A percentile compares a stretch with the other conserved stretches of the same genome.
Conservation (phyloP, 2,329 filamentous ascomycete species). For the Sarocladium strictum region DNA sequence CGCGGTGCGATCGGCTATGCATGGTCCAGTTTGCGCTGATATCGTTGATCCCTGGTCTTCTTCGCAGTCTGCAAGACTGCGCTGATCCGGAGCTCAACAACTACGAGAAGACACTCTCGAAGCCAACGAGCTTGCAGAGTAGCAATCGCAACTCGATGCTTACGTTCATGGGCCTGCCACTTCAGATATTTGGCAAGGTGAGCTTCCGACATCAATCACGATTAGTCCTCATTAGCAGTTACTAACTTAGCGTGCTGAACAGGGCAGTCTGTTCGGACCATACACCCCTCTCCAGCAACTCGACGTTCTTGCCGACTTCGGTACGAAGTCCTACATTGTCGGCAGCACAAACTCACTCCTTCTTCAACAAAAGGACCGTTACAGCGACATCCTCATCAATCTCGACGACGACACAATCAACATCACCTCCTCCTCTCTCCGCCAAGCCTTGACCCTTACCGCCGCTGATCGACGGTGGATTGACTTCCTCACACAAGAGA, state of each 20-base stretch:
- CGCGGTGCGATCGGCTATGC: constrained; percentile 91
- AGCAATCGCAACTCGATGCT: constrained; percentile 88
- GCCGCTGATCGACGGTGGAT: constrained; percentile 92
- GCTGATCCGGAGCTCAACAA: constrained; percentile 87
- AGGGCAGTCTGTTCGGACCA: constrained; percentile 91
- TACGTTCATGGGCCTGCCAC: constrained; percentile 86
- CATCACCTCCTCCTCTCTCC: constrained; percentile 74
- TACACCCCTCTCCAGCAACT: constrained; percentile 96
- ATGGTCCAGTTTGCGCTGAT: constrained; percentile 98
- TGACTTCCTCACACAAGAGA: constrained; percentile 86
- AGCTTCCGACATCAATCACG: constrained; percentile 9
- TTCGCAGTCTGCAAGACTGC: constrained; percentile 88
- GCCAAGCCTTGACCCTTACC: constrained; percentile 69
- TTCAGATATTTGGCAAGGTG: constrained; percentile 93
- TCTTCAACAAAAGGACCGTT: constrained; percentile 88
- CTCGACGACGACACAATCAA: constrained; percentile 84
- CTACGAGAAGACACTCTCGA: constrained; percentile 68
- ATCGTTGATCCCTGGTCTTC: constrained; percentile 87
- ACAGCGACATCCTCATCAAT: constrained; percentile 94
- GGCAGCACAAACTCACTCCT: constrained; percentile 94
- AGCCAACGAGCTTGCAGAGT: constrained; percentile 79
- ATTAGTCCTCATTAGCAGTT: not conserved
- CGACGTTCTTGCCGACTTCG: constrained; percentile 85
- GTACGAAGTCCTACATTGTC: constrained; percentile 95
- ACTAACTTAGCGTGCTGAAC: constrained; percentile 4